Base-by-base conservation (phyloP, 441 rosid genomes). In the Iberis amara region DNA sequence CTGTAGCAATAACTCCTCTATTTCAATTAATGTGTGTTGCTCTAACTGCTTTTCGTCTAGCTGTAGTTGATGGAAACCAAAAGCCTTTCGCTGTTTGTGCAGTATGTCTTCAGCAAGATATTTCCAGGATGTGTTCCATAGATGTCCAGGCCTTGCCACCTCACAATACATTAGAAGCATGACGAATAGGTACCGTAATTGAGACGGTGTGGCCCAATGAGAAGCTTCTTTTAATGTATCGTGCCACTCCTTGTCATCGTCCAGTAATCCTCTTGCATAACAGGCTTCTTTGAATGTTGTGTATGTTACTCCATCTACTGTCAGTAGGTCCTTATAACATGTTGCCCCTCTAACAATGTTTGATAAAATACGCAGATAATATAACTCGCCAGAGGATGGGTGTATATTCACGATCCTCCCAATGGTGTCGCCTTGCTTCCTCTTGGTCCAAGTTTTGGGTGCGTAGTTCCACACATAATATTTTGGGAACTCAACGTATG, bases 121-220 rank as follows among this genome's bases (percentile, higher is more conserved):
- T n/a, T 5, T 5, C 51, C 51, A 55, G 0, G 50, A 55, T 31
- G 31, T 48, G 11, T 55, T 39, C 40, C 49, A 55, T 11, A 31
- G 31, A 30, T 1, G 1, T 7, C 4, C 5, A 30, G 39, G 52
- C 11, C 48, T 31, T 5, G 39, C 32, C 1, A 55, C 4, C 32
- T 55, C 8, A 5, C 49, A 55, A 11, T 41, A 55, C 9, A 41
- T 32, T 9, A 44, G 11, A 6, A 55, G 5, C 9, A 27, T 57
- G 0, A 45, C 52, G 45, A 45, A 45, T 3, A 45, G 43, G 9
- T 57, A 2, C 1, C 44, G 30, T 8, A 45, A 14, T 5, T 45
- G 15, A 40, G 7, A 41, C 7, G 50, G 44, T 5, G 0, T 6
- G 33, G 27, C 53, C 6, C 28, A 46, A 4, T 26, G 38, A 3